Evolutionary conservation across 1,139 yeast species (phyloP).

Genomic region (Yamadazyma jaroonii): DNA sequence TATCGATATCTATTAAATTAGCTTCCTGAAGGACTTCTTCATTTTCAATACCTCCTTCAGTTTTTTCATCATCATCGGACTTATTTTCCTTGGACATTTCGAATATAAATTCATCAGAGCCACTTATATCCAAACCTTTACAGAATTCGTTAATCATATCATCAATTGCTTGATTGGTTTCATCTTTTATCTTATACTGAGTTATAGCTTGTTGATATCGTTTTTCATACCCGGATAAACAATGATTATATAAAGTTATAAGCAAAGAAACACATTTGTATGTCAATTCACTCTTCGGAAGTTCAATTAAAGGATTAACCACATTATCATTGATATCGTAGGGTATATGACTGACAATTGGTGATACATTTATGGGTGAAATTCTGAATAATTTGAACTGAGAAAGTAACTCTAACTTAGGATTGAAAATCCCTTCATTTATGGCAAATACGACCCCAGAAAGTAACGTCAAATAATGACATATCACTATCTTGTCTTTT

Average conservation of each 20-base stretch:
- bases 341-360: conserved; percentile 38
- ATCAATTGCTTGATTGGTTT: not conserved
- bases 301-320: conserved; percentile 27
- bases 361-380: conserved; percentile 29
- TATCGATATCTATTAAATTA: conserved; percentile 41
- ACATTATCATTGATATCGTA: conserved; percentile 36
- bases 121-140: conserved; percentile 16
- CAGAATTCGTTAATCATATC: conserved; percentile 2
- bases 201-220: conserved; percentile 39
- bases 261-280: conserved; percentile 36
- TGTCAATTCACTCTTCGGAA: conserved; percentile 29
- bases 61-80: not conserved
- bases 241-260: conserved; percentile 32
- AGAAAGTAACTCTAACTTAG: conserved; percentile 41
- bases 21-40: conserved; percentile 20
- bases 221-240: conserved; percentile 48
- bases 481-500: conserved; percentile 14
- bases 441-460: conserved; percentile 48
- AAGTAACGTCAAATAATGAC: conserved; percentile 39
- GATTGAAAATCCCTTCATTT: conserved; percentile 43
- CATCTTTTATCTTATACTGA: conserved; percentile 18
- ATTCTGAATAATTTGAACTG: conserved; percentile 38
- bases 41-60: conserved; percentile 7
- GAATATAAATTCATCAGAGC: conserved; percentile 15
- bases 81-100: conserved; percentile 1